Conservation (phyloP, 1,284 basidiomycete species). For the Volvariella surrecta region DNA sequence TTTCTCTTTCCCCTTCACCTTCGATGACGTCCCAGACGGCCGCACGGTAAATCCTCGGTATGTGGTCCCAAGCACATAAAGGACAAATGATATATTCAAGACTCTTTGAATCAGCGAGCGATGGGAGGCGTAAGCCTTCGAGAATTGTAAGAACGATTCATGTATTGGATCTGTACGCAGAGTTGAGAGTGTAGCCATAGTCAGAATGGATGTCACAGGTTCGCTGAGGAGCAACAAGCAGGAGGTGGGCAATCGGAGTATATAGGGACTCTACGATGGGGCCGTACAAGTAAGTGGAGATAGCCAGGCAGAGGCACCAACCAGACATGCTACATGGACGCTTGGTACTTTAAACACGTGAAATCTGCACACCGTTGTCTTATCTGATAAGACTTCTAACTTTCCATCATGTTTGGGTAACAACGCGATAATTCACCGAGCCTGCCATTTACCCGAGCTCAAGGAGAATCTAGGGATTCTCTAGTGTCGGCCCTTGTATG, state of each 20-base stretch:
- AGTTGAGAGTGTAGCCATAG: constrained; percentile 24
- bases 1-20: constrained; percentile 31
- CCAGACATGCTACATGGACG: too few species aligned
- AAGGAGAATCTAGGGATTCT: too few species aligned
- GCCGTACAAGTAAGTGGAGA: too few species aligned
- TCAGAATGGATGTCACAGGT: not conserved
- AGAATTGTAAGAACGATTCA: constrained; percentile 30
- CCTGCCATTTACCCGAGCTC: not conserved
- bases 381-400: not conserved
- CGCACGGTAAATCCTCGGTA: constrained; percentile 42
- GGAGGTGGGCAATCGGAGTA: too few species aligned
- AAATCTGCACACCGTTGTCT: not conserved
- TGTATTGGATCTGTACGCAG: constrained; percentile 21
- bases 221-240: too few species aligned
- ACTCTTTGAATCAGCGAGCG: constrained; percentile 62
- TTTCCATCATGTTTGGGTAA: too few species aligned
- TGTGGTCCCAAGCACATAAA: constrained; percentile 56
- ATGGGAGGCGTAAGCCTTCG: constrained; percentile 48
- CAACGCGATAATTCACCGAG: too few species aligned
- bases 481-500: constrained; percentile 1
- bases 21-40: constrained; percentile 19
- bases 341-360: not conserved
- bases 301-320: too few species aligned
- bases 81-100: constrained; percentile 54
- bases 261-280: too few species aligned